A percentile compares a stretch with the other conserved stretches of the same genome.
These are phyloP conservation scores for Hypoxylon fuscum DNA, from an alignment of 495 filamentous ascomycete genomes.

Conservation along the genomic window DNA sequence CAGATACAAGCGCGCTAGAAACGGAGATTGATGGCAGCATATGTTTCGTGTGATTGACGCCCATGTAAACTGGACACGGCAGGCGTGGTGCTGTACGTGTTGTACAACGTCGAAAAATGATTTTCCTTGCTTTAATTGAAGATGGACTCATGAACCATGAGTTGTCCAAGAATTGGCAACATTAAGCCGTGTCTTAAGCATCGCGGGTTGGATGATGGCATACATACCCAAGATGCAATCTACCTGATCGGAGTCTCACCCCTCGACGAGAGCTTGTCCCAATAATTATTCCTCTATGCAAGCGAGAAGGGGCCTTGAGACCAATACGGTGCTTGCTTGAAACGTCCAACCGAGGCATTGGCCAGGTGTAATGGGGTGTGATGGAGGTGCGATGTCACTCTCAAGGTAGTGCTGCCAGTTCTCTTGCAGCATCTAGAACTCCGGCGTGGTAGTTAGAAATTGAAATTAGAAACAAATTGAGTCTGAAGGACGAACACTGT, in stretches of 20 bases:
- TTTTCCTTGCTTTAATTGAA: conserved; percentile 24
- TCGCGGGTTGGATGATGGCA: conserved; percentile 30
- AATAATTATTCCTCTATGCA: conserved; percentile 34
- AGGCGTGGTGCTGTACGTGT: conserved; percentile 15
- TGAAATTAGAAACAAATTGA: conserved; percentile 37
- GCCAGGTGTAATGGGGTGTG: conserved; percentile 27
- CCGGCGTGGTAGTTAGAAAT: conserved; percentile 34
- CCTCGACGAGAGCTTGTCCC: conserved; percentile 15
- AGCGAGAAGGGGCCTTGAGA: conserved; percentile 16
- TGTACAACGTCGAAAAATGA: conserved; percentile 29
- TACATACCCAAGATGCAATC: conserved; percentile 38
- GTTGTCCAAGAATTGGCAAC: conserved; percentile 18
- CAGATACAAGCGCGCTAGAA: conserved; percentile 36
- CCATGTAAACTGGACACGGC: conserved; percentile 34
- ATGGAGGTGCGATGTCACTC: conserved; percentile 35
- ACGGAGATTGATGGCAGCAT: conserved; percentile 36
- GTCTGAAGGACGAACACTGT: conserved; percentile 22
- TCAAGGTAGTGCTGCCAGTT: conserved; percentile 28
- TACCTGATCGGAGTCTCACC: conserved; percentile 19
- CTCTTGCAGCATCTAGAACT: conserved; percentile 39
- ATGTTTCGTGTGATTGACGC: conserved; percentile 42
- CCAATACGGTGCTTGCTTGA: conserved; percentile 20
- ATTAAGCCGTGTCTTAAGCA: conserved; percentile 13
- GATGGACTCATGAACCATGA: conserved; percentile 13
- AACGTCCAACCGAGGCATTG: conserved; percentile 17